phyloP scores from a whole-genome alignment of 371 early-diverging fungal species.

The Apophysomyces variabilis region DNA sequence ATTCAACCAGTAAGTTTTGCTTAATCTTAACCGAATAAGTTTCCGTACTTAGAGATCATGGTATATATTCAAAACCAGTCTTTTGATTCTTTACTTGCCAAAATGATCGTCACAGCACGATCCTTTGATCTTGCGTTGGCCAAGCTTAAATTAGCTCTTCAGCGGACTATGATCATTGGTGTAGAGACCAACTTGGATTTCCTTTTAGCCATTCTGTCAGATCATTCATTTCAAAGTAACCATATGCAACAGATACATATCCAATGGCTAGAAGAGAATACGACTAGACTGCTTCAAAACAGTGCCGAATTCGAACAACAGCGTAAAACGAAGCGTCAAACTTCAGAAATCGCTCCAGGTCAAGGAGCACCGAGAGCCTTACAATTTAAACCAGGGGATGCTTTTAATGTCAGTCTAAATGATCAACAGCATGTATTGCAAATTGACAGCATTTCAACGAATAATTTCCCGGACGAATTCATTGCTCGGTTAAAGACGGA shows the following conservation, averaged over 20 bases:
- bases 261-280: constrained; percentile 33
- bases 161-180: constrained; percentile 32
- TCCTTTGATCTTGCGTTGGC: constrained; percentile 33
- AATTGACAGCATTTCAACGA: constrained; percentile 36
- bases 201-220: constrained; percentile 29
- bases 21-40: background rate
- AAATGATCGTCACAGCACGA: constrained; percentile 44
- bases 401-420: constrained; percentile 36
- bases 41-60: background rate
- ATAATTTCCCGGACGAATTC: constrained; percentile 45
- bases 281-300: constrained; percentile 22
- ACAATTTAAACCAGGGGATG: constrained; percentile 47
- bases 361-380: constrained; percentile 13
- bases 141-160: constrained; percentile 32
- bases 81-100: constrained; percentile 49
- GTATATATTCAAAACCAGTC: constrained; percentile 16
- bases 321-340: background rate
- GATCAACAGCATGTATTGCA: constrained; percentile 34
- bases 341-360: background rate
- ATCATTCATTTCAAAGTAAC: constrained; percentile 18
- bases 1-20: constrained; percentile 36
- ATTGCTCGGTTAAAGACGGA: constrained; percentile 30
- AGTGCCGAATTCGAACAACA: background rate
- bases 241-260: constrained; percentile 25
- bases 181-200: constrained; percentile 46